Evolutionary conservation across 2,329 filamentous ascomycete genomes (phyloP).

Genomic region (Exophiala aquamarina): DNA sequence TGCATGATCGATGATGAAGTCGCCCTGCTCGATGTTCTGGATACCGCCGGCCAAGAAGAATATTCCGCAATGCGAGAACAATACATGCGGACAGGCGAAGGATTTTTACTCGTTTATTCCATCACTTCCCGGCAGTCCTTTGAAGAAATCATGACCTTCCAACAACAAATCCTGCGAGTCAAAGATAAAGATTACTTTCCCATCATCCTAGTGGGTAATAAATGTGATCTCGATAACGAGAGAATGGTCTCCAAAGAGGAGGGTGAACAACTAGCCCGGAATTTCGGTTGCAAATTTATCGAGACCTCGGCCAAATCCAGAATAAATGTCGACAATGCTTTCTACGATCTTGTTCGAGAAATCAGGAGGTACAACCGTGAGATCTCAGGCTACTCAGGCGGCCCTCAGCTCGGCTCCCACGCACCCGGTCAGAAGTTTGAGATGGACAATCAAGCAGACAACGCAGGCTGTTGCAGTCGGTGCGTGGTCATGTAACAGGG

Average conservation of each 20-base stretch:
- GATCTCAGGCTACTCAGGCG: slow-evolving; percentile 72
- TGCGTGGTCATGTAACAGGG: slow-evolving; percentile 75
- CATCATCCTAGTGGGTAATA: slow-evolving; percentile 98
- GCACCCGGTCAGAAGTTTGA: slow-evolving; percentile 54
- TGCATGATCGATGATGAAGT: slow-evolving; percentile 98
- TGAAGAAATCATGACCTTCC: slow-evolving; percentile 97
- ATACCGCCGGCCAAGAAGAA: slow-evolving; percentile 97
- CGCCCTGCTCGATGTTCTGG: slow-evolving; percentile 93
- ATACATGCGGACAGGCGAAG: slow-evolving; percentile 99
- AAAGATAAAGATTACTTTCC: slow-evolving; percentile 99
- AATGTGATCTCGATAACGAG: slow-evolving; percentile 95
- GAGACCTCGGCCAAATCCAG: slow-evolving; percentile 98
- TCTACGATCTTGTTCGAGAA: slow-evolving; percentile 97
- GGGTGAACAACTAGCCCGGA: slow-evolving; percentile 80
- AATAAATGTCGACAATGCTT: slow-evolving; percentile 97
- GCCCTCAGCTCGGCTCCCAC: slow-evolving; percentile 69
- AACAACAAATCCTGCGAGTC: slow-evolving; percentile 96
- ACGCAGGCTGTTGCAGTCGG: slow-evolving; percentile 74
- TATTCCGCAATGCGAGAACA: slow-evolving; percentile 99
- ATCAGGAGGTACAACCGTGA: slow-evolving; percentile 98
- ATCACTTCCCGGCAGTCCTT: slow-evolving; percentile 97
- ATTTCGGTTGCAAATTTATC: slow-evolving; percentile 97
- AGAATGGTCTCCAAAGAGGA: slow-evolving; percentile 90
- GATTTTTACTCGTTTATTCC: slow-evolving; percentile 95
- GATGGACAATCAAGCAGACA: slow-evolving; percentile 63